Percentiles rank a stretch among this genome's conserved stretches.
Evolutionary conservation across 257 asterid species (phyloP).

Genomic region (Thymus mandschuricus): DNA sequence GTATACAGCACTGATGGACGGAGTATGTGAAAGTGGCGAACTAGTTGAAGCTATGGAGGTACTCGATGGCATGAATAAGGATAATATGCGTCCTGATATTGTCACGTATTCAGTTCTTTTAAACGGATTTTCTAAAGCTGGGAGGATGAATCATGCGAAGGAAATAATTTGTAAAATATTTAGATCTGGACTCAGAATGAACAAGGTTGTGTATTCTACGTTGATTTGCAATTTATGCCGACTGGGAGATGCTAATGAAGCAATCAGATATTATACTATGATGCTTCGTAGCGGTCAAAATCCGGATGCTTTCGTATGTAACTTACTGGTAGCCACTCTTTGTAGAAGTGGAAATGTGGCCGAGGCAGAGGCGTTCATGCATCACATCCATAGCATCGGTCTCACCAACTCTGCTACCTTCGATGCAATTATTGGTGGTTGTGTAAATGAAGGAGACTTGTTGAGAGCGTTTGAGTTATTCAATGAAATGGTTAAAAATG

Average conservation of each 20-base stretch:
- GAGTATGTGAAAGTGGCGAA: slow-evolving; percentile 58
- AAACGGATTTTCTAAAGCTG: slow-evolving; percentile 76
- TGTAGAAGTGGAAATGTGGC: slow-evolving; percentile 57
- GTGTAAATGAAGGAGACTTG: slow-evolving; percentile 56
- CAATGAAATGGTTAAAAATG: slow-evolving; percentile 65
- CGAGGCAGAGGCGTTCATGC: slow-evolving; percentile 74
- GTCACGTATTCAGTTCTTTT: slow-evolving; percentile 80
- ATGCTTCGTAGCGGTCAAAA: slow-evolving; percentile 58
- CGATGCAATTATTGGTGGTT: slow-evolving; percentile 68
- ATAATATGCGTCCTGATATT: slow-evolving; percentile 58
- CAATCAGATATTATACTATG: slow-evolving; percentile 48
- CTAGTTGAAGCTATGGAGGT: slow-evolving; percentile 53
- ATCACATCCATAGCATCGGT: slow-evolving; percentile 53
- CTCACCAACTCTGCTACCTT: slow-evolving; percentile 58
- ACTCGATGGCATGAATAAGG: slow-evolving; percentile 55
- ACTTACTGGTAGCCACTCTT: slow-evolving; percentile 64
- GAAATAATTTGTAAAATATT: slow-evolving; percentile 70
- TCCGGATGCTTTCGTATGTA: slow-evolving; percentile 57
- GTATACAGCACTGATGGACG: slow-evolving; percentile 73
- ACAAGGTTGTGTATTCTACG: slow-evolving; percentile 57
- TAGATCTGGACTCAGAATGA: slow-evolving; percentile 59
- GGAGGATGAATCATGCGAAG: slow-evolving; percentile 50
- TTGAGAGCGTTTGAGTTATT: slow-evolving; percentile 62
- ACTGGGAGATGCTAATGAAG: slow-evolving; percentile 54
- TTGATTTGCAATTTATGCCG: slow-evolving; percentile 68